Base-by-base conservation (phyloP, 1,139 yeast species). In the Yamadazyma conglobata region DNA sequence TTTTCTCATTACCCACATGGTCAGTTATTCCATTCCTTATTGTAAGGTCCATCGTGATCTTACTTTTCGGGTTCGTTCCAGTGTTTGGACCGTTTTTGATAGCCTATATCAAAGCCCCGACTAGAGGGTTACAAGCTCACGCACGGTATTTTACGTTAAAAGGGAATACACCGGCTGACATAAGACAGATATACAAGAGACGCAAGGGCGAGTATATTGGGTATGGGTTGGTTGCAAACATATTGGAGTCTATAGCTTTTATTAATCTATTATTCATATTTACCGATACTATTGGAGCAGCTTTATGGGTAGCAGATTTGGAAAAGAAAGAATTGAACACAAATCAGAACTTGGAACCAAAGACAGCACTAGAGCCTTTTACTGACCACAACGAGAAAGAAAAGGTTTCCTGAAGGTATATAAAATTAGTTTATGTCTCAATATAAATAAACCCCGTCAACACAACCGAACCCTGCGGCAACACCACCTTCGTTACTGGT, bases 391-490 rank as follows among this genome's bases (percentile, higher is more conserved):
- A n/a, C n/a, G n/a, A n/a, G n/a, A n/a, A n/a, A n/a, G n/a, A n/a
- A n/a, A n/a, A n/a, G n/a, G n/a, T n/a, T n/a, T 17, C 21, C 5
- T 7, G 19, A 17, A 17, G 19, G 10, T 17, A 17, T 17, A 17
- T 17, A 7, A 7, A 10, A 7, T 10, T 11, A 5, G 10, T 7
- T 12, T 12, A 6, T 10, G 5, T 11, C 11, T 19, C 22, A 14
- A 12, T 33, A 42, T 32, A 75, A 57, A 42, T 72, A 71, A 15
- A 74, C 54, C 47, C 89, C 84, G 57, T 91, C 98, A 31, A 91
- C 87, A 57, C 96, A 88, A 8, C 97, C 98, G 59, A 85, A 91
- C 0, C 98, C 98, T 10, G 98, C 97, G 18, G 97, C 97, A 19
- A 91, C 96, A 22, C 98, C 98, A 29, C 98, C 98, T 63, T 91